phyloP scores from a whole-genome alignment of 78 protist genomes.

The Andalucia godoyi region DNA sequence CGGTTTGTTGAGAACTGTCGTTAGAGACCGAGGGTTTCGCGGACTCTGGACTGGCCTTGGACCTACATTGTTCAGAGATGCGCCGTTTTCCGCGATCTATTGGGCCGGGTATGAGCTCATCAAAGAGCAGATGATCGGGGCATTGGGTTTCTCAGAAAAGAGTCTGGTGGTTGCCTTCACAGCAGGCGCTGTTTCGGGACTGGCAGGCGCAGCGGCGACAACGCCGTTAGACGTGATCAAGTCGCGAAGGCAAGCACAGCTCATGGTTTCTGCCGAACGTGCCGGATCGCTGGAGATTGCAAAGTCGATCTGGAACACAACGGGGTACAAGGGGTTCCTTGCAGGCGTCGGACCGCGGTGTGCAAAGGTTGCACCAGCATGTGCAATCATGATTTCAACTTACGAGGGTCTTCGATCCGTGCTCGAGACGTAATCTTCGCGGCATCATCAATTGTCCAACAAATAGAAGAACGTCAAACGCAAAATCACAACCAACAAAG shows the following conservation, averaged over 20 bases:
- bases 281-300: background rate
- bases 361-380: conserved; percentile 64
- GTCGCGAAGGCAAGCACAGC: conserved; percentile 36
- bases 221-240: conserved; percentile 63
- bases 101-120: conserved; percentile 42
- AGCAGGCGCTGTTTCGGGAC: conserved; percentile 50
- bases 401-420: conserved; percentile 25
- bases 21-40: conserved; percentile 17
- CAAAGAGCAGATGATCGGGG: background rate
- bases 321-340: conserved; percentile 7
- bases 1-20: no score
- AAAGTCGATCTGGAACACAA: background rate
- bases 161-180: conserved; percentile 27
- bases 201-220: conserved; percentile 44
- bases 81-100: conserved; percentile 66
- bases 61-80: conserved; percentile 55
- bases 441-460: no score
- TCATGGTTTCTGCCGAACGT: background rate
- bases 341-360: conserved; percentile 44
- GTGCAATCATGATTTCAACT: conserved; percentile 65
- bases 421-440: no score
- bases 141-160: no score
- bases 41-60: conserved; percentile 57
- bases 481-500: no score
- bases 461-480: no score